Base-by-base conservation (phyloP, 345 rosid species). In the Salix brachista region DNA sequence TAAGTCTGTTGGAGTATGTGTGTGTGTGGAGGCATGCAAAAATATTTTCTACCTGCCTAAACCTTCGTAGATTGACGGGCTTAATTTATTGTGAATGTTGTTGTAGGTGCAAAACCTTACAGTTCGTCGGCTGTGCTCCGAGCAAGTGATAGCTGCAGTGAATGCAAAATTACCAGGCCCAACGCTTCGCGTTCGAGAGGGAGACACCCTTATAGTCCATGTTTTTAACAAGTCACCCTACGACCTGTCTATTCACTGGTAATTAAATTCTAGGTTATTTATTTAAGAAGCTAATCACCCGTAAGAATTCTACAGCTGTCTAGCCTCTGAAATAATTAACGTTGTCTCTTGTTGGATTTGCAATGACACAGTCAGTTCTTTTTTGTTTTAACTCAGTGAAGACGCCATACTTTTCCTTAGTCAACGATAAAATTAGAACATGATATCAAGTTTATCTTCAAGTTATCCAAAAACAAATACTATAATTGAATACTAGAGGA, bases 221-320 rank as follows among this genome's bases (percentile, higher is more conserved):
- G 98, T 93, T 69, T 23, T 85, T 66, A 95, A 95, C 76, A 68
- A 84, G 71, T 95, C 99, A 2, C 99, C 99, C 44, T 91, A 95
- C 79, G 91, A 90, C 84, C 64, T 95, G 58, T 89, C 94, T 8
- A 84, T 95, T 78, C 99, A 95, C 75, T 95, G 99, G 99, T 95
- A 89, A 73, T 8, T 16, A 88, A 74, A 8, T 17, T 3, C 50
- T 19, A 12, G 18, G 19, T n/a, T 30, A 62, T 39, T 7, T 26
- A 21, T 11, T 18, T 39, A 46, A 5, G 21, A 28, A 7, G 4
- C 25, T 50, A 46, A 5, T 10, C 46, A 41, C 2, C 12, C 11
- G 44, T 41, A 41, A 34, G 6, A 34, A 34, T 4, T 34, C 36
- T 36, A 36, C 37, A 36, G 37, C 1, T 36, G 37, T 36, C 37